Evolutionary conservation across 2,329 filamentous ascomycete genomes (phyloP).

Genomic region (Ramularia endophylla): DNA sequence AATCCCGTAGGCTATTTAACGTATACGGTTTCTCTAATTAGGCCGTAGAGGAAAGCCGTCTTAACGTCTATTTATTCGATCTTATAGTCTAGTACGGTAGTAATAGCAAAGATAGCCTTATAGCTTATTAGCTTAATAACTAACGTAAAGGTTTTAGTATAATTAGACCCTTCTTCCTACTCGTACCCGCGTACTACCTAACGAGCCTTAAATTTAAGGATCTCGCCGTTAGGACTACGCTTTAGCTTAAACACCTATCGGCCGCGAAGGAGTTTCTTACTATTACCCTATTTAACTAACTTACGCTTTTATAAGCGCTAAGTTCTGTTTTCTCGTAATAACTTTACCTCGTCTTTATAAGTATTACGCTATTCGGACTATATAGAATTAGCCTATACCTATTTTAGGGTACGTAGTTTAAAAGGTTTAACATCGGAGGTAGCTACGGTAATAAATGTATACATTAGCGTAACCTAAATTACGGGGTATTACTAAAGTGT

Average conservation of each 20-base stretch:
- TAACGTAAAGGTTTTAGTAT: slow-evolving; percentile 25
- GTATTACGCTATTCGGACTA: not conserved
- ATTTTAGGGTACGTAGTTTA: not conserved
- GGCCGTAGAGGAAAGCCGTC: slow-evolving; percentile 29
- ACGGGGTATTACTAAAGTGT: too few relatives aligned
- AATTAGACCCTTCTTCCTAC: slow-evolving; percentile 25
- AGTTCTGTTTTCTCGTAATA: not conserved
- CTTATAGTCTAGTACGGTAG: slow-evolving; percentile 14
- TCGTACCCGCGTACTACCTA: slow-evolving; percentile 26
- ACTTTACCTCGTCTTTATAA: not conserved
- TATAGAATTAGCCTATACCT: not conserved
- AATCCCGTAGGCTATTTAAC: slow-evolving; percentile 20
- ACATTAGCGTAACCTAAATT: too few relatives aligned
- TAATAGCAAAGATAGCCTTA: slow-evolving; percentile 23
- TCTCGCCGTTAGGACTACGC: too few relatives aligned
- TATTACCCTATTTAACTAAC: not conserved
- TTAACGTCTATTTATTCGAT: slow-evolving; percentile 31
- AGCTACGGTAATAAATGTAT: too few relatives aligned
- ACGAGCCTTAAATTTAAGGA: slow-evolving; percentile 20
- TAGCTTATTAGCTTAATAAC: slow-evolving; percentile 14
- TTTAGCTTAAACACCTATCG: slow-evolving; percentile 1
- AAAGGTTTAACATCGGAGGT: not conserved
- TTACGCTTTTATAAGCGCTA: not conserved
- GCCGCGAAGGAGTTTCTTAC: not conserved
- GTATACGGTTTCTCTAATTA: slow-evolving; percentile 25